Conservation (phyloP, 2,329 filamentous ascomycete genomes). For the Didymella arachidicola region DNA sequence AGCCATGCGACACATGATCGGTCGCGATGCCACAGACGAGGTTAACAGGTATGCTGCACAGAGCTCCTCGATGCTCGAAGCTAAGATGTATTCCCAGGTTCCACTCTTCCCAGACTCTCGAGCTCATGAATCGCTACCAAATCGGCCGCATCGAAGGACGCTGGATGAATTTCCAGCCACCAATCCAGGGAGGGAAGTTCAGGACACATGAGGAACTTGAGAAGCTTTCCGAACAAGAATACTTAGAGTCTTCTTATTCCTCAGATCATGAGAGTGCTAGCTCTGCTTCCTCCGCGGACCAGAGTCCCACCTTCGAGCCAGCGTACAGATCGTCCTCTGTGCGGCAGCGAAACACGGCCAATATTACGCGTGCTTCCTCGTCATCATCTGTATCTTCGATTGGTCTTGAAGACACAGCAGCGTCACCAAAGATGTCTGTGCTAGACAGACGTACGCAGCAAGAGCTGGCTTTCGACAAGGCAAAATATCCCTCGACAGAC, state of each 20-base stretch:
- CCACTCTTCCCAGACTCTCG: slow-evolving; percentile 79
- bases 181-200: slow-evolving; percentile 88
- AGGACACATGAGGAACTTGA: slow-evolving; percentile 58
- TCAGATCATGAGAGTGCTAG: slow-evolving; percentile 40
- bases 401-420: slow-evolving; percentile 51
- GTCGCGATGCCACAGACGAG: slow-evolving; percentile 92
- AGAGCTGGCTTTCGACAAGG: slow-evolving; percentile 76
- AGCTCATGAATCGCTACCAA: slow-evolving; percentile 80
- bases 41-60: slow-evolving; percentile 75
- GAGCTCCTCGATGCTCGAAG: not conserved
- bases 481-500: slow-evolving; percentile 83
- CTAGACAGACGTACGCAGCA: slow-evolving; percentile 76
- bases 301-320: slow-evolving; percentile 67
- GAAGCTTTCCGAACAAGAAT: slow-evolving; percentile 47
- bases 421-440: slow-evolving; percentile 63
- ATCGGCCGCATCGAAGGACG: slow-evolving; percentile 81
- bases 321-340: slow-evolving; percentile 49
- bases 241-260: slow-evolving; percentile 24
- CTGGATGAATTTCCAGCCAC: slow-evolving; percentile 89
- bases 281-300: slow-evolving; percentile 60
- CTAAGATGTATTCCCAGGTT: slow-evolving; percentile 62
- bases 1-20: slow-evolving; percentile 91
- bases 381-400: slow-evolving; percentile 66
- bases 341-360: slow-evolving; percentile 50
- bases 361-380: slow-evolving; percentile 57